Base-by-base conservation (phyloP, 768 basidiomycete species). In the Harrya chromipes region DNA sequence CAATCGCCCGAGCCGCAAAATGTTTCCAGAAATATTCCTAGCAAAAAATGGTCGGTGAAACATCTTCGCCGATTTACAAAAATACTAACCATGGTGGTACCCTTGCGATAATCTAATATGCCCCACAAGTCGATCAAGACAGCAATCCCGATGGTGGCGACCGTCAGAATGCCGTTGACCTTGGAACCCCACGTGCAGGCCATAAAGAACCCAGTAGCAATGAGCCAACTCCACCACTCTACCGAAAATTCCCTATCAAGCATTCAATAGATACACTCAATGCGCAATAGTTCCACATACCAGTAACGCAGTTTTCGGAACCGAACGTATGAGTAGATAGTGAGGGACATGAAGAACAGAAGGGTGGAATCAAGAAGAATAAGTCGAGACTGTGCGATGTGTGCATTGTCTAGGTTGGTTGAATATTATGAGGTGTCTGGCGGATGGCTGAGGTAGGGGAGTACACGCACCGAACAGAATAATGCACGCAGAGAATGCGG, bases 171-270 rank as follows among this genome's bases (percentile, higher is more conserved):
- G 31, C 97, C 97, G 59, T 97, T 97, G 71, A 98, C 97, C 70
- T 99, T 99, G 62, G 94, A 95, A 4, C 90, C 92, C 80, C 97
- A 90, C 2, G 94, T 91, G 68, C 93, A 93, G 29, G 94, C 92
- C 82, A 99, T 90, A 70, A 89, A 94, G 48, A 85, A 76, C 17
- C 97, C 97, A 2, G 95, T 97, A 2, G 87, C 77, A 36, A 86
- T 66, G 35, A 98, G 76, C 95, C 97, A 99, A 36, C 80, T 79
- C 91, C 94, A 99, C 97, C 97, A 99, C 55, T 85, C 81, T 0
- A 78, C 73, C 0, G 90, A 78, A 66, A 95, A 99, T 63, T 93
- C 89, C 65, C 93, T 94, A 57, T 7, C 43, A 10, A 46, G 63
- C 13, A 64, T 24, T 16, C 5, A 11, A 16, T 12, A 26, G 2